Conservation (phyloP, 352 stramenopile species). For the Phytophthora kernoviae region DNA sequence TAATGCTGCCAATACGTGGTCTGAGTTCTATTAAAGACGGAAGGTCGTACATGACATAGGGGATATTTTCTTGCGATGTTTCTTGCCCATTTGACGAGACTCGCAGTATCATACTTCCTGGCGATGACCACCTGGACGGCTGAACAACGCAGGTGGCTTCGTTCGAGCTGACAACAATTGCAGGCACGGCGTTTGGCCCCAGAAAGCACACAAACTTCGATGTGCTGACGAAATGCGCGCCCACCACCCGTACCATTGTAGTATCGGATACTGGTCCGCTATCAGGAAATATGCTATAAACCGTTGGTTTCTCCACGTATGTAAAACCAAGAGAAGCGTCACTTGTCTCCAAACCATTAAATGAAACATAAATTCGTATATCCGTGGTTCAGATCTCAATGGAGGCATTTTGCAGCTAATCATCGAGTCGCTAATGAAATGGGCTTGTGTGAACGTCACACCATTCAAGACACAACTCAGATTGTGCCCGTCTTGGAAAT, state of each 20-base stretch:
- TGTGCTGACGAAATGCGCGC: conserved; percentile 34
- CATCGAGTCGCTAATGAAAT: conserved; percentile 36
- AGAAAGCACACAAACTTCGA: conserved; percentile 34
- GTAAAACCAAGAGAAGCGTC: conserved; percentile 21
- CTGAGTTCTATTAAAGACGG: conserved; percentile 17
- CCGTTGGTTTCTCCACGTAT: conserved; percentile 36
- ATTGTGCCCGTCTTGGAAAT: conserved; percentile 37
- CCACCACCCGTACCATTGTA: conserved; percentile 37
- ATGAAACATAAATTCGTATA: conserved; percentile 31
- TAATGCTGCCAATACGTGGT: conserved; percentile 17
- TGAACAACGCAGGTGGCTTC: conserved; percentile 42
- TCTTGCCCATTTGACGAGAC: conserved; percentile 52
- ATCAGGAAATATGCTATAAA: conserved; percentile 35
- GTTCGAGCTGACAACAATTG: conserved; percentile 33
- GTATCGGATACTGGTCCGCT: conserved; percentile 25
- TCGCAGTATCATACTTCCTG: conserved; percentile 13
- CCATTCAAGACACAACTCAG: conserved; percentile 44
- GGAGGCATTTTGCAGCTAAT: conserved; percentile 34
- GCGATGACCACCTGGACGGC: conserved; percentile 17
- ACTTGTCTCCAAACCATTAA: conserved; percentile 44
- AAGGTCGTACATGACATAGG: conserved; percentile 41
- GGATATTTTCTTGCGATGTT: conserved; percentile 20
- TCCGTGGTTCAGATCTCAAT: conserved; percentile 12
- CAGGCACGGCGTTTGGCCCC: conserved; percentile 27
- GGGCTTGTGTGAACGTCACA: conserved; percentile 17